Evolutionary conservation across 306 rosid genomes (phyloP).

Genomic region (Prosopis cineraria): DNA sequence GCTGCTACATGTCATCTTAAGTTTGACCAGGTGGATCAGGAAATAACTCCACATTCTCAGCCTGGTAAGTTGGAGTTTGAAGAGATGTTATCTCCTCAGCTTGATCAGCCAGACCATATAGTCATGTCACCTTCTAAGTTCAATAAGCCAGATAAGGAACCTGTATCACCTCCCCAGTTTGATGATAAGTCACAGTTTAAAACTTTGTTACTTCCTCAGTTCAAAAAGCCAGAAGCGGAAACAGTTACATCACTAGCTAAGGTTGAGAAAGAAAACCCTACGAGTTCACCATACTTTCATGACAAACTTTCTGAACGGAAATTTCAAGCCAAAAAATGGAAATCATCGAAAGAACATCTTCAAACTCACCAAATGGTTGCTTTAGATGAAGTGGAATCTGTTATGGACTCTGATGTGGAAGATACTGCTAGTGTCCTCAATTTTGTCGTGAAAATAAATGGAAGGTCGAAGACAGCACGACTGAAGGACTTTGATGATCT

Average conservation of each 20-base stretch:
- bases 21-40: slow-evolving; percentile 36
- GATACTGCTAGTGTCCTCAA: slow-evolving; percentile 68
- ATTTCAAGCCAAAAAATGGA: slow-evolving; percentile 36
- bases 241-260: slow-evolving; percentile 18
- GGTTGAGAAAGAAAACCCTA: slow-evolving; percentile 32
- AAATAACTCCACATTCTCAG: slow-evolving; percentile 30
- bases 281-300: slow-evolving; percentile 21
- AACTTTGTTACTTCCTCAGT: slow-evolving; percentile 34
- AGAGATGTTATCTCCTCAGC: slow-evolving; percentile 20
- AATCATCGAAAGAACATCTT: slow-evolving; percentile 38
- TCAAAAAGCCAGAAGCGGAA: slow-evolving; percentile 37
- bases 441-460: slow-evolving; percentile 44
- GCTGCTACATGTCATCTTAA: slow-evolving; percentile 36
- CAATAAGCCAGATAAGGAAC: slow-evolving; percentile 19
- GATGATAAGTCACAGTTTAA: slow-evolving; percentile 31
- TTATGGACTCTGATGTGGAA: slow-evolving; percentile 52
- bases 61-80: slow-evolving; percentile 40
- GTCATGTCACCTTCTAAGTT: slow-evolving; percentile 10
- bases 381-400: slow-evolving; percentile 38
- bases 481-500: slow-evolving; percentile 31
- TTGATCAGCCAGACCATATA: slow-evolving; percentile 37
- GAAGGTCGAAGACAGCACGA: slow-evolving; percentile 36
- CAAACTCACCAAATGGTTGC: slow-evolving; percentile 24
- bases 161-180: slow-evolving; percentile 30
- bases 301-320: slow-evolving; percentile 33